Evolutionary conservation across 2,329 filamentous ascomycete genomes (phyloP).

Genomic region (Pseudopithomyces chartarum): DNA sequence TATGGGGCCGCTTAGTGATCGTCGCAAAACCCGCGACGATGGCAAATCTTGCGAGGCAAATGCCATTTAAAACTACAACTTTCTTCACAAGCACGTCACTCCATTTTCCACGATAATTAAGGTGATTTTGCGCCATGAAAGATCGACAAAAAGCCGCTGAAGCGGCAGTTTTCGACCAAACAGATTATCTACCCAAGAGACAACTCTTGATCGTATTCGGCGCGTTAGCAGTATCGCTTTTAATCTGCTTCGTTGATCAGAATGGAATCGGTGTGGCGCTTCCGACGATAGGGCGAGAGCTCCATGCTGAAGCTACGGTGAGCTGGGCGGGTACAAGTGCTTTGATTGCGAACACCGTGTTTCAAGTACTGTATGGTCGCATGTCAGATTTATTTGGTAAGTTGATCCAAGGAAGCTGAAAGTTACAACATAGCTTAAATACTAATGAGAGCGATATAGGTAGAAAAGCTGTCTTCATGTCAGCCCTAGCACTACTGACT

Average conservation of each 20-base stretch:
- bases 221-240: slow-evolving; percentile 57
- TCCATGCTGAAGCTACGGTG: slow-evolving; percentile 52
- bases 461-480: slow-evolving; percentile 52
- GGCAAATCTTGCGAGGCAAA: too few species aligned
- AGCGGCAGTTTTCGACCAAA: slow-evolving; percentile 52
- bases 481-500: slow-evolving; percentile 57
- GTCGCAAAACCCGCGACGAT: background rate
- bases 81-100: background rate
- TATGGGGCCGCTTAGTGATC: background rate
- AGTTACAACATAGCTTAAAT: background rate
- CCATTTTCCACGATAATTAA: too few species aligned
- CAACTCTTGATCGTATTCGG: slow-evolving; percentile 59
- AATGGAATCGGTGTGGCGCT: slow-evolving; percentile 57
- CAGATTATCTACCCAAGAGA: slow-evolving; percentile 59
- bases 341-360: slow-evolving; percentile 64
- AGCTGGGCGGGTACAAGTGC: slow-evolving; percentile 61
- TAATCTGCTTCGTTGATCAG: slow-evolving; percentile 62
- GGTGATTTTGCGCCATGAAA: slow-evolving; percentile 6
- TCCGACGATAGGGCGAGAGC: slow-evolving; percentile 36
- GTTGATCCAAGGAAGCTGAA: slow-evolving; percentile 31
- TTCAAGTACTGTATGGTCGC: slow-evolving; percentile 68
- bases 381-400: slow-evolving; percentile 67
- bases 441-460: slow-evolving; percentile 3
- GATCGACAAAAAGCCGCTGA: slow-evolving; percentile 19
- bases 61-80: background rate